phyloP scores from a whole-genome alignment of 495 filamentous ascomycete species.

The Neurospora tetrasperma region DNA sequence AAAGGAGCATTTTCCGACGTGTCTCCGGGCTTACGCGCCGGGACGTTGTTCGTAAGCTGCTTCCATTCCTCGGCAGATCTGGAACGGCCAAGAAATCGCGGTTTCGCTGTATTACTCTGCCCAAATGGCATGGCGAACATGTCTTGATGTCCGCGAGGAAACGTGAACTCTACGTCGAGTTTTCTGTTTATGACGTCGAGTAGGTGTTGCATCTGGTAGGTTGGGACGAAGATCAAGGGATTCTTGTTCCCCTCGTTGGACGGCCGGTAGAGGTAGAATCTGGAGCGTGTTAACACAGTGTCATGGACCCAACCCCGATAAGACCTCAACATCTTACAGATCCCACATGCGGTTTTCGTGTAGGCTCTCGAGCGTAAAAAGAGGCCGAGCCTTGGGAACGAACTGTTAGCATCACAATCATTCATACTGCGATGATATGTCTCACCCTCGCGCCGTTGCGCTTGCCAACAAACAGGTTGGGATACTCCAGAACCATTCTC shows the following conservation, averaged over 20 bases:
- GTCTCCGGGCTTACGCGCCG: slow-evolving; percentile 13
- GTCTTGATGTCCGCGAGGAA: slow-evolving; percentile 38
- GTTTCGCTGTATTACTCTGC: slow-evolving; percentile 43
- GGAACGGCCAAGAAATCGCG: slow-evolving; percentile 53
- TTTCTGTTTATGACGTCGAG: slow-evolving; percentile 48
- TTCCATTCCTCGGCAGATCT: slow-evolving; percentile 25
- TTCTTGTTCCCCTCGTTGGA: slow-evolving; percentile 23
- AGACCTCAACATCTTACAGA: slow-evolving; percentile 45
- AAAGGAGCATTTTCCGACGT: slow-evolving; percentile 8
- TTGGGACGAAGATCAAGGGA: slow-evolving; percentile 54
- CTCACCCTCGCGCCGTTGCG: slow-evolving; percentile 33
- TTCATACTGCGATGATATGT: neutral
- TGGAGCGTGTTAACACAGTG: neutral
- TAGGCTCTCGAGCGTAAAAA: slow-evolving; percentile 49
- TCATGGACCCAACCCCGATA: neutral
- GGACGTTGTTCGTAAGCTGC: slow-evolving; percentile 19
- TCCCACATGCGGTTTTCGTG: slow-evolving; percentile 50
- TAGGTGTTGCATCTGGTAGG: slow-evolving; percentile 48
- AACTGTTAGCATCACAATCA: neutral
- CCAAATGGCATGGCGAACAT: slow-evolving; percentile 50
- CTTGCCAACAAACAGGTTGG: slow-evolving; percentile 46
- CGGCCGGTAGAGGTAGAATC: slow-evolving; percentile 54
- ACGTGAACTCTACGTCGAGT: slow-evolving; percentile 34
- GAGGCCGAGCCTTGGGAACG: slow-evolving; percentile 35
- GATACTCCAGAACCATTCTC: slow-evolving; percentile 46